Conservation (phyloP, 2,329 filamentous ascomycete species). For the Aspergillus costaricaensis region DNA sequence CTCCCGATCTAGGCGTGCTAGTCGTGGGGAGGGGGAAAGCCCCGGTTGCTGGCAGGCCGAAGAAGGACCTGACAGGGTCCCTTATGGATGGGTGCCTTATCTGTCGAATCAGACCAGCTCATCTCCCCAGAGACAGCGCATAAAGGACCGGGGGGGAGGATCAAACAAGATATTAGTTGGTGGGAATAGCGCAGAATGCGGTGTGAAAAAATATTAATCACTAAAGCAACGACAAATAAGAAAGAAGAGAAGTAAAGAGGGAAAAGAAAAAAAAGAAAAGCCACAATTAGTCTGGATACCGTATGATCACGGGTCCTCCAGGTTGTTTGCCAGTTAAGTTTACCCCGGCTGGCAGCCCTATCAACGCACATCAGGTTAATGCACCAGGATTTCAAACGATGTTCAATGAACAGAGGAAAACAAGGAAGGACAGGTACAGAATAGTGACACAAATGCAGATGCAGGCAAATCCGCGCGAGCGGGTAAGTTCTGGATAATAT, state of each 20-base stretch:
- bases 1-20: not conserved
- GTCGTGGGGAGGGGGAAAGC: not conserved
- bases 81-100: not conserved
- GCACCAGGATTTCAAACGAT: not conserved
- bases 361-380: not conserved
- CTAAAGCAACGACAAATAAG: not conserved
- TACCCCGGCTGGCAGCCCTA: not conserved
- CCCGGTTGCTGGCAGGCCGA: not conserved
- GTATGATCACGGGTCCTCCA: not conserved
- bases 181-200: not conserved
- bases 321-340: not conserved
- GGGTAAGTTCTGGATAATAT: not conserved
- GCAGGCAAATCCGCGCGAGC: not conserved
- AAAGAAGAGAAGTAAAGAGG: not conserved
- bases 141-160: not conserved
- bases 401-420: not conserved
- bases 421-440: not conserved
- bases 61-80: not conserved
- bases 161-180: not conserved
- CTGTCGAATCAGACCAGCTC: slow-evolving; percentile 3
- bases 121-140: not conserved
- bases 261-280: not conserved
- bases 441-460: not conserved
- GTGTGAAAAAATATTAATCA: not conserved
- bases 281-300: not conserved